Evolutionary conservation across 768 basidiomycete species (phyloP).

Genomic region (Nevesoporus exiguus): DNA sequence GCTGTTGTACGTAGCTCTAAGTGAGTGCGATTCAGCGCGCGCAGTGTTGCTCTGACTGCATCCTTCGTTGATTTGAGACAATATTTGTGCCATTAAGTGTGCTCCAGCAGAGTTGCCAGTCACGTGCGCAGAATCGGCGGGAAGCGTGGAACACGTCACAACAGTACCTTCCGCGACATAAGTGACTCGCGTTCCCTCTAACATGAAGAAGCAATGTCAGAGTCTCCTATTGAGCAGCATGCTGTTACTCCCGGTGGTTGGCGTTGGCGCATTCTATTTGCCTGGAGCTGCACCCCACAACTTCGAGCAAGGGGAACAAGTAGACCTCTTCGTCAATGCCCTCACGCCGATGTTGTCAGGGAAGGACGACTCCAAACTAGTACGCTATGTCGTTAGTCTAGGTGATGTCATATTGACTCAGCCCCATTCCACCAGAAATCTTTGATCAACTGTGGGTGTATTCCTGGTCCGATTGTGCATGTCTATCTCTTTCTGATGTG

Average conservation of each 20-base stretch:
- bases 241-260: constrained; percentile 16
- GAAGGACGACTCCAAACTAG: constrained; percentile 68
- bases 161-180: background rate
- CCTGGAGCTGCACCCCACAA: constrained; percentile 88
- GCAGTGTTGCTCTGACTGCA: no score
- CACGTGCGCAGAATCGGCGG: constrained; percentile 12
- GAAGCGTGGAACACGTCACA: constrained; percentile 3
- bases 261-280: constrained; percentile 75
- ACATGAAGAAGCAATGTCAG: constrained; percentile 22
- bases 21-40: background rate
- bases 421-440: constrained; percentile 60
- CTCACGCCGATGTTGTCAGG: constrained; percentile 80
- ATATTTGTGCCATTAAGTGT: no score
- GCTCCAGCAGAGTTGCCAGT: background rate
- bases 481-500: constrained; percentile 3
- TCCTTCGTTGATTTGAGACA: no score
- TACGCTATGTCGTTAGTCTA: constrained; percentile 34
- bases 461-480: background rate
- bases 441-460: constrained; percentile 70
- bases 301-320: constrained; percentile 68
- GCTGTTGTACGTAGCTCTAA: no score
- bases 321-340: constrained; percentile 82
- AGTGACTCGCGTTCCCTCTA: background rate
- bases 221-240: constrained; percentile 13
- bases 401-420: constrained; percentile 4